Base-by-base conservation (phyloP, 495 filamentous ascomycete genomes). In the Aspergillus panamensis region DNA sequence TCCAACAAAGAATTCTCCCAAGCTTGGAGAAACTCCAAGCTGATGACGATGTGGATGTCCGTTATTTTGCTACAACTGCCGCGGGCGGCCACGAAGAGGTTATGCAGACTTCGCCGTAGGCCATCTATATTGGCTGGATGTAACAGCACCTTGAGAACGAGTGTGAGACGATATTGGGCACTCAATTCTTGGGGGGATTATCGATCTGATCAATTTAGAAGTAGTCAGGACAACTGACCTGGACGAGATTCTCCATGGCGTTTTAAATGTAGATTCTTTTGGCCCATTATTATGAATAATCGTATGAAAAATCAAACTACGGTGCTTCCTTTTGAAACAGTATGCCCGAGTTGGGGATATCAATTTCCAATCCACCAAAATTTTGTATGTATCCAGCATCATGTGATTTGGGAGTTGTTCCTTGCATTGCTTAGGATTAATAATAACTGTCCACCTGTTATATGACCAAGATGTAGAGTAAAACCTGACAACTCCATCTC, bases 41-140 rank as follows among this genome's bases (percentile, higher is more conserved):
- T 74, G 94, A 98, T 67, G 91, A 96, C 47, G 94, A 98, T 79
- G 92, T 97, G 61, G 94, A 98, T 77, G 94, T 98, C 64, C 84
- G 94, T 65, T 98, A 91, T 74, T 98, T 96, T 69, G 95, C 94
- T 55, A 86, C 85, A 49, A 87, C 83, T 64, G 87, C 87, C 48
- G 77, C 82, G 53, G 72, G 70, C 63, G 66, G 68, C 59, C 69
- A 72, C 54, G 77, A 78, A 42, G 77, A 79, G 66, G 68, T 64
- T 52, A 78, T 80, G 77, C 72, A 78, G 62, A 80, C 77, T 48
- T 80, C 77, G 49, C 77, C 77, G 59, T 80, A 69, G 66, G 63
- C 50, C 59, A 37, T 32, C 53, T 44, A 39, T 35, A 14, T 13
- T 19, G 31, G 51, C 37, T 29, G n/a, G 17, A 21, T 55, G 42